Conservation (phyloP, 2,329 filamentous ascomycete species). For the Pseudopithomyces maydicus region DNA sequence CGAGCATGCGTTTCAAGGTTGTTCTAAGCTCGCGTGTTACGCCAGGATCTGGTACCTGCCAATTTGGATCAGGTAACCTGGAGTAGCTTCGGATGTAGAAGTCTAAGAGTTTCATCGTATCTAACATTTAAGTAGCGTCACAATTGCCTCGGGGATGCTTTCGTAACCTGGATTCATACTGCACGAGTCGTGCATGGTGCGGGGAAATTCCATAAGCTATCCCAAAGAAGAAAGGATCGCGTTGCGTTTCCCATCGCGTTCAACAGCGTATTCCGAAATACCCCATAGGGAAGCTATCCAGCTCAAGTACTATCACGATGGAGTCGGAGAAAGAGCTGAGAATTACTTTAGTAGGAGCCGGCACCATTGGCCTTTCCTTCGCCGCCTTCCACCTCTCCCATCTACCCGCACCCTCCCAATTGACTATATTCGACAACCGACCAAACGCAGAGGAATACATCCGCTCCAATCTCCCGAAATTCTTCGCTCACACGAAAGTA, state of each 20-base stretch:
- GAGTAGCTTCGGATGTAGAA: neutral
- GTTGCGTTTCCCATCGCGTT: neutral
- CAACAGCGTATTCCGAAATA: neutral
- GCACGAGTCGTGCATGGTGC: conserved; percentile 35
- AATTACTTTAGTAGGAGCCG: conserved; percentile 52
- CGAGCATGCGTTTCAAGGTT: no score
- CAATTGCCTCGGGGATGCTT: conserved; percentile 16
- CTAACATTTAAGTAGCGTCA: neutral
- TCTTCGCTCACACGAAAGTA: conserved; percentile 35
- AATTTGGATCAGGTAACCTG: neutral
- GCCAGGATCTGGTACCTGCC: no score
- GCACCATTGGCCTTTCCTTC: conserved; percentile 62
- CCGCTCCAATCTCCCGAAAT: conserved; percentile 48
- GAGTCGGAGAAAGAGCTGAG: conserved; percentile 17
- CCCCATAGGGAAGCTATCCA: neutral
- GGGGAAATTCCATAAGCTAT: conserved; percentile 22
- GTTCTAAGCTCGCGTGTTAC: no score
- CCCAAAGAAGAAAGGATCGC: conserved; percentile 20
- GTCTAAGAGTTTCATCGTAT: neutral
- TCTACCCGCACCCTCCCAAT: conserved; percentile 41
- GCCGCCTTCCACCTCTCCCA: conserved; percentile 58
- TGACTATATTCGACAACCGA: conserved; percentile 59
- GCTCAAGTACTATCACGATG: neutral
- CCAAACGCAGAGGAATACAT: conserved; percentile 55
- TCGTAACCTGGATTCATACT: conserved; percentile 27